phyloP scores from a whole-genome alignment of 106 monocot genomes.

The Dactylorhiza incarnata region DNA sequence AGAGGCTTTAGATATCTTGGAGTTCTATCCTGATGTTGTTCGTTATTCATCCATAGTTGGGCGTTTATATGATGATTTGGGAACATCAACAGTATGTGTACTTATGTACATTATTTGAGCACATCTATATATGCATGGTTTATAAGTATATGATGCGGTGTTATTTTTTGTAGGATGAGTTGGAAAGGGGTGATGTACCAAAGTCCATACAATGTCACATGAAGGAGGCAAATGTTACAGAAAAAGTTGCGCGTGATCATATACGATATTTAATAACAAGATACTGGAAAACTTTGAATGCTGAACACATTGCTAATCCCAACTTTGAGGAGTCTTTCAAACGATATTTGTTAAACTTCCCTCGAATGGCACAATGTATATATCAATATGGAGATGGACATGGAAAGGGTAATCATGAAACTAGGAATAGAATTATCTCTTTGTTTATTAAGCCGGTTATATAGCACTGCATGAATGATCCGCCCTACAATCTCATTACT shows the following conservation, averaged over 20 bases:
- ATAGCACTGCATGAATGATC: too few relatives aligned
- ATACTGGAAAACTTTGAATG: conserved; percentile 16
- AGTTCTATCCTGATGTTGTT: background rate
- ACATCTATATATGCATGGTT: background rate
- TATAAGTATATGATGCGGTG: too few relatives aligned
- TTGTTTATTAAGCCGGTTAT: background rate
- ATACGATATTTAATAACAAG: background rate
- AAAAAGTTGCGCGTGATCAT: conserved; percentile 8
- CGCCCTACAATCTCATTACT: too few relatives aligned
- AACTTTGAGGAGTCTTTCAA: conserved; percentile 2
- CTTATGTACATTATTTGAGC: background rate
- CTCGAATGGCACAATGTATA: conserved; percentile 4
- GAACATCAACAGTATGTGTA: conserved; percentile 7
- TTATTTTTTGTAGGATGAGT: conserved; percentile 12
- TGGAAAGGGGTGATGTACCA: conserved; percentile 18
- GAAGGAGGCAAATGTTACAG: conserved; percentile 12
- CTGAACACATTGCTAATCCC: background rate
- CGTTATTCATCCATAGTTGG: background rate
- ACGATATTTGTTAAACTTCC: background rate
- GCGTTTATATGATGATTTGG: conserved; percentile 15
- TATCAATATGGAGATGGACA: conserved; percentile 24
- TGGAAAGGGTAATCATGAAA: conserved; percentile 7
- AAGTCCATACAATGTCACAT: conserved; percentile 31
- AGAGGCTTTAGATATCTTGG: background rate
- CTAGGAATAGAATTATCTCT: conserved; percentile 7